phyloP scores from a whole-genome alignment of 306 rosid genomes.

The Prunus padus region DNA sequence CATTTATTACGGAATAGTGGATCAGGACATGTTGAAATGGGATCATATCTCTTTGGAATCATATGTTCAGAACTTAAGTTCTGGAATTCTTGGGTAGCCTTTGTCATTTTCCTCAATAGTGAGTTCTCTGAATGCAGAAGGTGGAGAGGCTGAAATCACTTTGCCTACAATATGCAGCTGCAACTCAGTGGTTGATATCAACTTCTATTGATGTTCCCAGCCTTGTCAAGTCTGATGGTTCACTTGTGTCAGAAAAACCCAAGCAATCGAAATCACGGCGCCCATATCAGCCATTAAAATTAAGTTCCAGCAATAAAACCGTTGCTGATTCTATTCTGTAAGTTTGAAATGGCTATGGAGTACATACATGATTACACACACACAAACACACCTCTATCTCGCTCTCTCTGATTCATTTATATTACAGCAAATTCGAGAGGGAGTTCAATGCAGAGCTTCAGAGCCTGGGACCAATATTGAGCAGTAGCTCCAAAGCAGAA shows the following conservation, averaged over 20 bases:
- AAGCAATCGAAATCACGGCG: conserved; percentile 51
- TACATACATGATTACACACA: background rate
- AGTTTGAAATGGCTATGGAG: conserved; percentile 30
- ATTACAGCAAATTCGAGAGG: conserved; percentile 80
- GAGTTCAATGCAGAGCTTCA: conserved; percentile 82
- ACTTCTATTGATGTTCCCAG: conserved; percentile 58
- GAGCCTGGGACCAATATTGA: conserved; percentile 74
- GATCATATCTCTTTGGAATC: background rate
- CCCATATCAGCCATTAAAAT: conserved; percentile 46
- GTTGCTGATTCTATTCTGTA: conserved; percentile 79
- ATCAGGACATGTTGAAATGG: background rate
- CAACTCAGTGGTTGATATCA: conserved; percentile 87
- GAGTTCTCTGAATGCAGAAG: conserved; percentile 57
- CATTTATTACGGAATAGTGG: background rate
- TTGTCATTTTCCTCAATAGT: background rate
- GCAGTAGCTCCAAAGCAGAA: conserved; percentile 79
- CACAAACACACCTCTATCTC: background rate
- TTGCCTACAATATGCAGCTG: conserved; percentile 89
- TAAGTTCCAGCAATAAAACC: conserved; percentile 51
- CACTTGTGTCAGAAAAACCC: conserved; percentile 33
- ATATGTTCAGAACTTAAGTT: background rate
- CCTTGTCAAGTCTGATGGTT: conserved; percentile 47
- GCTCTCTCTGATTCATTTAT: background rate
- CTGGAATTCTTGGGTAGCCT: background rate
- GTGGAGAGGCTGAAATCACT: conserved; percentile 79